phyloP scores from a whole-genome alignment of 176 grass and related monocot genomes.

The Phyllostachys edulis region DNA sequence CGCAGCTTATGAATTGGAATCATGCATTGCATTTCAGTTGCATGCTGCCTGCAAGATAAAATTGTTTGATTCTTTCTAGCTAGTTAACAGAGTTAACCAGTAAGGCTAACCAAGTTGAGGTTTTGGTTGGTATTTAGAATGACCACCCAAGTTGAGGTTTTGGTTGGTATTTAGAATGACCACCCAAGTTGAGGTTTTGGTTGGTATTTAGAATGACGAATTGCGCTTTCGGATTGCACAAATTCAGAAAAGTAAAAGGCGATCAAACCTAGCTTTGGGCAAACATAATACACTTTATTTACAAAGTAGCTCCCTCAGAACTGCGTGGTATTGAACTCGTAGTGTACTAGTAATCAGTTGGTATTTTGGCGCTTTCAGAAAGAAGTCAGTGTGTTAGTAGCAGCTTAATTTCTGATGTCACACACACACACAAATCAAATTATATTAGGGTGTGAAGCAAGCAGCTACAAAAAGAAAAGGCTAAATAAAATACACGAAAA shows the following conservation, averaged over 20 bases:
- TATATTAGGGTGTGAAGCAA: neutral
- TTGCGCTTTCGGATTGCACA: neutral
- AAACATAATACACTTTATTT: neutral
- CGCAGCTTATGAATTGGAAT: neutral
- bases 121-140: neutral
- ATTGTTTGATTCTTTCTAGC: neutral
- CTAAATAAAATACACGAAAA: slow-evolving; percentile 19
- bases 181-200: neutral
- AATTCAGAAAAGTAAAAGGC: neutral
- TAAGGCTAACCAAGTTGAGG: neutral
- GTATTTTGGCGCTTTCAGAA: slow-evolving; percentile 15
- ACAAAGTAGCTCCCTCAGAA: neutral
- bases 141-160: neutral
- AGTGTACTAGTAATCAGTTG: neutral
- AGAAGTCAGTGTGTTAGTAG: neutral
- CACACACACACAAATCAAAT: neutral
- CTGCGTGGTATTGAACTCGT: neutral
- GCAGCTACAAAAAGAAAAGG: neutral
- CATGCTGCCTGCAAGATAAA: neutral
- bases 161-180: neutral
- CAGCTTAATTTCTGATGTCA: neutral
- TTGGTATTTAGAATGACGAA: neutral
- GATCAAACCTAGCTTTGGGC: neutral
- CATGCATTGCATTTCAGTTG: slow-evolving; percentile 21
- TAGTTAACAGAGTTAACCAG: neutral